These are phyloP conservation scores for Penicillium tannophilum DNA, from an alignment of 495 filamentous ascomycete genomes.

Conservation along the genomic window DNA sequence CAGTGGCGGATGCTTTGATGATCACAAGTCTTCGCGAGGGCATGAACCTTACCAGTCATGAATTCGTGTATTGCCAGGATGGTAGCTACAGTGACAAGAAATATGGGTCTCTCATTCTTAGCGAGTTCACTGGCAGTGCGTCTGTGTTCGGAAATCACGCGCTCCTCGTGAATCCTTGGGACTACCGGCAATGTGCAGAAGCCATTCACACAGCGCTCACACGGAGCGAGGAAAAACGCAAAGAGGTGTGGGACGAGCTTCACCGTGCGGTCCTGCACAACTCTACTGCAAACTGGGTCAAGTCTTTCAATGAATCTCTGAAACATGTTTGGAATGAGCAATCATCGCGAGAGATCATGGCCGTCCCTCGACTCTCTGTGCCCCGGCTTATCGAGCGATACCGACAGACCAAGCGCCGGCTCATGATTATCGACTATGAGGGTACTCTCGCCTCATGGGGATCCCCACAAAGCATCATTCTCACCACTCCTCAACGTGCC, in stretches of 20 bases:
- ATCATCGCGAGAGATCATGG: constrained; percentile 75
- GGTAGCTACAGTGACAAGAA: constrained; percentile 72
- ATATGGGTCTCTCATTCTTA: constrained; percentile 84
- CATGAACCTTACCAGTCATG: constrained; percentile 92
- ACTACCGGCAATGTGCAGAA: constrained; percentile 80
- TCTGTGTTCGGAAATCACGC: constrained; percentile 73
- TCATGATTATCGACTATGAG: constrained; percentile 92
- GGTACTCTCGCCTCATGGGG: constrained; percentile 87
- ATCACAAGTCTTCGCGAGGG: constrained; percentile 92
- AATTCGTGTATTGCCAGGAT: constrained; percentile 92
- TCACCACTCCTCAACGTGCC: constrained; percentile 81
- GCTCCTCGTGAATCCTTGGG: constrained; percentile 90
- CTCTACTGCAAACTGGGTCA: constrained; percentile 82
- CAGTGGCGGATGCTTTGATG: constrained; percentile 86
- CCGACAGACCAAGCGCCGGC: constrained; percentile 58
- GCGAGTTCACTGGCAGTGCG: constrained; percentile 90
- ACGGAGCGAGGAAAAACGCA: constrained; percentile 71
- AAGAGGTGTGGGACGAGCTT: constrained; percentile 72
- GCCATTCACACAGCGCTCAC: constrained; percentile 81
- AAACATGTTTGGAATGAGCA: constrained; percentile 78
- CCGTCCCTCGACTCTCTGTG: constrained; percentile 78
- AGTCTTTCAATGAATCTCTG: constrained; percentile 66
- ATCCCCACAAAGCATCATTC: constrained; percentile 73
- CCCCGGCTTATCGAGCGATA: constrained; percentile 65
- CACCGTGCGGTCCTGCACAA: constrained; percentile 73